phyloP scores from a whole-genome alignment of 331 rosid genomes.

The Acacia concinna region DNA sequence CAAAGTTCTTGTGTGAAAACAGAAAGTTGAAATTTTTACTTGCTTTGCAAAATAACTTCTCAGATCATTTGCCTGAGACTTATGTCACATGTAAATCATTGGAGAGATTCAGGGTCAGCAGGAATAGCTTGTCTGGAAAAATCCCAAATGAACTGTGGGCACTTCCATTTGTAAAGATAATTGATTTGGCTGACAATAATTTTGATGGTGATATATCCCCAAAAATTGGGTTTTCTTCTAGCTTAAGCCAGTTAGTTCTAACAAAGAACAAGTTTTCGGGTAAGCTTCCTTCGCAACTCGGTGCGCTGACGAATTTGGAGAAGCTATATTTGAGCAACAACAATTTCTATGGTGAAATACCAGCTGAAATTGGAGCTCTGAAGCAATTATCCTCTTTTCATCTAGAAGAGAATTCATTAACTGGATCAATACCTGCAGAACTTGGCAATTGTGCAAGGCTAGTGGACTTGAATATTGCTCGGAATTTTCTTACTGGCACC shows the following conservation, averaged over 20 bases:
- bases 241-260: conserved; percentile 65
- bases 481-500: conserved; percentile 63
- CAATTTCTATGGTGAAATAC: conserved; percentile 68
- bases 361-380: conserved; percentile 65
- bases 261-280: conserved; percentile 73
- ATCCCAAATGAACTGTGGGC: conserved; percentile 76
- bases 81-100: conserved; percentile 72
- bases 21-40: conserved; percentile 64
- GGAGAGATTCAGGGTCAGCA: conserved; percentile 73
- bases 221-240: conserved; percentile 62
- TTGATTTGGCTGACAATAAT: conserved; percentile 74
- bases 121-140: conserved; percentile 65
- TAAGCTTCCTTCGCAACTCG: conserved; percentile 69
- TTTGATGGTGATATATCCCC: conserved; percentile 65
- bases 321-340: conserved; percentile 69
- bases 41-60: conserved; percentile 76
- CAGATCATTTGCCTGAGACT: conserved; percentile 71
- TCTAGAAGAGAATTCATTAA: conserved; percentile 63
- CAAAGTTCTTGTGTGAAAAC: conserved; percentile 75
- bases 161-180: conserved; percentile 65
- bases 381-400: conserved; percentile 77
- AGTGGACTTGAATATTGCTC: conserved; percentile 81
- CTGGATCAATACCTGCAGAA: conserved; percentile 70
- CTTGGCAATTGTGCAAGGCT: conserved; percentile 65
- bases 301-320: conserved; percentile 68